phyloP scores from a whole-genome alignment of 2,329 filamentous ascomycete genomes.

The Xylariales sp. region DNA sequence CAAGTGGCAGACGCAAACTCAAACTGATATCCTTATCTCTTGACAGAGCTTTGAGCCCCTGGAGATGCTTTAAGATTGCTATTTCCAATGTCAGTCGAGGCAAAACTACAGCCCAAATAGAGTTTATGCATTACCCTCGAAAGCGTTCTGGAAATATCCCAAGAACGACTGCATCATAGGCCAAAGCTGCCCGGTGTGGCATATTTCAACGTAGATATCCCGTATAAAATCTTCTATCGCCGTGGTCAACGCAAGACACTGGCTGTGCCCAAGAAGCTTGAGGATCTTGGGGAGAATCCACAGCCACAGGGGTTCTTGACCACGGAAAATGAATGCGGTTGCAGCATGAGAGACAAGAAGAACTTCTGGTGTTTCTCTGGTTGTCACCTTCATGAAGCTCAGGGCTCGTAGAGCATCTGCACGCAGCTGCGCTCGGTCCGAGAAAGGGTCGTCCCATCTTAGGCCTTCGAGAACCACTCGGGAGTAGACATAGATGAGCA shows the following conservation, averaged over 20 bases:
- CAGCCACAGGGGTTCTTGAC: conserved; percentile 59
- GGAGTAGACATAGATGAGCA: conserved; percentile 79
- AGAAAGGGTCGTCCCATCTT: conserved; percentile 64
- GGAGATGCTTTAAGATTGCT: conserved; percentile 17
- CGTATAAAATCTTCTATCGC: conserved; percentile 51
- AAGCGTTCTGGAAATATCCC: conserved; percentile 43
- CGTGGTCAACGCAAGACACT: conserved; percentile 41
- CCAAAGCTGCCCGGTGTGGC: conserved; percentile 44
- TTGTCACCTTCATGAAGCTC: conserved; percentile 69
- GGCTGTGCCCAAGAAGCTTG: conserved; percentile 49
- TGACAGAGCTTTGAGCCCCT: conserved; percentile 21
- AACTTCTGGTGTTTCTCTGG: conserved; percentile 71
- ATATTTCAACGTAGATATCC: conserved; percentile 40
- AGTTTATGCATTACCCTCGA: conserved; percentile 45
- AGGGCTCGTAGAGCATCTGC: conserved; percentile 67
- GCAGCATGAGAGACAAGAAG: conserved; percentile 43
- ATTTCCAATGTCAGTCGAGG: conserved; percentile 12
- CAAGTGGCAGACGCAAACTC: conserved; percentile 33
- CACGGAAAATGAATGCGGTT: conserved; percentile 44
- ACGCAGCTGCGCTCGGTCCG: conserved; percentile 48
- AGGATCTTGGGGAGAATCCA: conserved; percentile 60
- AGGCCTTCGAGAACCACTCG: conserved; percentile 72
- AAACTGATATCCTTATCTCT: conserved; percentile 21
- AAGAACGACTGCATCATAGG: conserved; percentile 37
- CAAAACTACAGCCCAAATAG: not conserved